Percentiles rank a stretch among this genome's conserved stretches.
Conservation (phyloP, 768 basidiomycete genomes). For the Chalciporus chontae region DNA sequence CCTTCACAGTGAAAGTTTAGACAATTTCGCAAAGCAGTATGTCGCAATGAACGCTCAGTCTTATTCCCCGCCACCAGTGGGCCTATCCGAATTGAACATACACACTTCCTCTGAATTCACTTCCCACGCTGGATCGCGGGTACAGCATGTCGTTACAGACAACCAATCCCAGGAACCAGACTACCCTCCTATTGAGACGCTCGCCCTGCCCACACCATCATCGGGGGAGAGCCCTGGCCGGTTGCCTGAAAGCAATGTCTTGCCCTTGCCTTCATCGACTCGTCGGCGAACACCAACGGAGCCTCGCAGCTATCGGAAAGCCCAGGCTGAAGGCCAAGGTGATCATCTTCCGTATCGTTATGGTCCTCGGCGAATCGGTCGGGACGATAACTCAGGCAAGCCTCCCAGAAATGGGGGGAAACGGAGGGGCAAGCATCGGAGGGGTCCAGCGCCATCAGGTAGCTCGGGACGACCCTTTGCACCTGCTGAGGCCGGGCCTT, state of each 20-base stretch:
- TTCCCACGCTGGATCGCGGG: constrained; percentile 19
- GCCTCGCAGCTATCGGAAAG: constrained; percentile 4
- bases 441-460: neutral
- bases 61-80: neutral
- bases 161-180: constrained; percentile 6
- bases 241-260: neutral
- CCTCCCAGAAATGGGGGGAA: constrained; percentile 1
- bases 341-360: neutral
- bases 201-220: constrained; percentile 7
- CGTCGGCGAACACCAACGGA: constrained; percentile 10
- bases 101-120: constrained; percentile 2
- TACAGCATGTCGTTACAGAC: neutral
- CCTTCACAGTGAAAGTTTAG: no score
- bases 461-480: neutral
- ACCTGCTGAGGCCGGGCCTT: neutral
- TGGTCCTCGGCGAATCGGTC: constrained; percentile 1
- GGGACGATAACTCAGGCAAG: constrained; percentile 2
- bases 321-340: neutral
- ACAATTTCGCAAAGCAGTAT: no score
- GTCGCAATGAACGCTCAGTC: neutral
- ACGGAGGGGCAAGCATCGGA: neutral
- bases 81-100: neutral
- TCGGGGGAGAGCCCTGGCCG: constrained; percentile 4
- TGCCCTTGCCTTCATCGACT: neutral
- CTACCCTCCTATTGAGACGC: constrained; percentile 15